These are phyloP conservation scores for Collariella sp. DNA, from an alignment of 495 filamentous ascomycete species.

Conservation along the genomic window DNA sequence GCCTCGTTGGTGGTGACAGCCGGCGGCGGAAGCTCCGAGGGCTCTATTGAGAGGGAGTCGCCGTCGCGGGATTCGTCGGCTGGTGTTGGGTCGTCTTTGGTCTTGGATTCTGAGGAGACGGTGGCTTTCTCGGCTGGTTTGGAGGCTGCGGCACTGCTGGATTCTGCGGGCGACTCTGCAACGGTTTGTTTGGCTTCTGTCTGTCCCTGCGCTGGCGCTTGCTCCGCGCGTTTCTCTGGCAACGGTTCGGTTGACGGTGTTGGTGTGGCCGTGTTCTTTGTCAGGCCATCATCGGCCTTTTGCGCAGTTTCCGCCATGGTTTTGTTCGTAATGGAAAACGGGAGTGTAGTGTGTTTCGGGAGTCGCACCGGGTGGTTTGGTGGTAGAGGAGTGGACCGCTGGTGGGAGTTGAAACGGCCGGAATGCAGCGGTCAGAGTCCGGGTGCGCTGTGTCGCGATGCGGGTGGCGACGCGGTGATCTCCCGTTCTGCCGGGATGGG, in stretches of 20 bases:
- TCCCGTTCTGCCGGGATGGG: neutral
- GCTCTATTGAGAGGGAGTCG: conserved; percentile 37
- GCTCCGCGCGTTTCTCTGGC: neutral
- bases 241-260: neutral
- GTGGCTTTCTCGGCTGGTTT: conserved; percentile 1
- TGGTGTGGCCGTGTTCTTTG: neutral
- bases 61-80: conserved; percentile 22
- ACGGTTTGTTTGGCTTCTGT: conserved; percentile 12
- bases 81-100: conserved; percentile 29
- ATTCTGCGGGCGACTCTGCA: conserved; percentile 8
- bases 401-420: neutral
- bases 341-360: too few relatives aligned
- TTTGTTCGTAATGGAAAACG: neutral
- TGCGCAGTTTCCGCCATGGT: conserved; percentile 2
- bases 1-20: conserved; percentile 1
- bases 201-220: neutral
- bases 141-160: conserved; percentile 11
- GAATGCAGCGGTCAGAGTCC: neutral
- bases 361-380: neutral
- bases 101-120: conserved; percentile 24
- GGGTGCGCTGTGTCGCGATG: neutral
- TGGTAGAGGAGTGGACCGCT: neutral
- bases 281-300: neutral
- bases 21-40: conserved; percentile 26
- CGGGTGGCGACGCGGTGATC: neutral